Base-by-base conservation (phyloP, 805 yeast genomes). In the Candida tammaniensis region DNA sequence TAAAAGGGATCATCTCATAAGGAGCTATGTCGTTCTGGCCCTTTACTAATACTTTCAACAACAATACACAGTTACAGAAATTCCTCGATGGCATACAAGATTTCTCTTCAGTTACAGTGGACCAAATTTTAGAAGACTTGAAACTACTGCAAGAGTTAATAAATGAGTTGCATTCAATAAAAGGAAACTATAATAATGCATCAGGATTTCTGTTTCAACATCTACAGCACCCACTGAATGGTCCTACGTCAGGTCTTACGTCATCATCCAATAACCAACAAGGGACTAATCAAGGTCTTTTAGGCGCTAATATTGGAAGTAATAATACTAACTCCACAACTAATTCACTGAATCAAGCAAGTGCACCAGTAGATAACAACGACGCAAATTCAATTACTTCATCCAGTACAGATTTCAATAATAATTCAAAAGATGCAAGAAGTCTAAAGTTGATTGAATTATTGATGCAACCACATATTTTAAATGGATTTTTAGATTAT, bases 381-480 rank as follows among this genome's bases (percentile, higher is more conserved):
- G 70, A 61, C 30, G 45, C 46, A n/a, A 55, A 46, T 15, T 62
- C 68, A 10, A 45, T 64, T 13, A 44, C 64, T 0, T 64, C 70
- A 5, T 54, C 64, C 11, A 61, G 47, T 10, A 55, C 56, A 15
- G 67, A 61, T 17, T 24, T 29, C 27, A 35, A 35, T 24, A 31
- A 37, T 9, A 44, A 44, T 21, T 46, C 33, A 27, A 65, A 61
- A 34, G 70, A 62, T 33, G 55, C 63, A 6, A 52, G 68, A 20
- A 64, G 67, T 5, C 56, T 57, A 24, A 82, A 83, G 52, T 70
- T 93, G 31, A 69, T 89, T 24, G 93, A 87, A 49, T 81, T 81
- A 49, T 66, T 93, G 36, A 72, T 91, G 43, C 86, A 85, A 51
- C 88, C 93, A 11, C 84, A 80, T 34, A 77, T 86, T 11, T 57